Evolutionary conservation across 768 basidiomycete species (phyloP).

Genomic region (Cystobasidium onofrii): DNA sequence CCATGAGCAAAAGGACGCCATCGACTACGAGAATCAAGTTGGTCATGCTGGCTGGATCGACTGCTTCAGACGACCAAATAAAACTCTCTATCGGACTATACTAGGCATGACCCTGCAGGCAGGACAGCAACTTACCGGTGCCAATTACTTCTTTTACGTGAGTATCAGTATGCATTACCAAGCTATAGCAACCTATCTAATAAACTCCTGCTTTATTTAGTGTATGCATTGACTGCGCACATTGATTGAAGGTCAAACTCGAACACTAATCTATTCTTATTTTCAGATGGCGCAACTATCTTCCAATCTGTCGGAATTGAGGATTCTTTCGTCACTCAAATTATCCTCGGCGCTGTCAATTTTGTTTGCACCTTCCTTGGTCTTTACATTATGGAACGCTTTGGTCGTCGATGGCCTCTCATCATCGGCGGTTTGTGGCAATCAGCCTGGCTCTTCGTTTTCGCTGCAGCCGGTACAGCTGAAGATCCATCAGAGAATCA

Average conservation of each 20-base stretch:
- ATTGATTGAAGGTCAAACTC: too few species aligned
- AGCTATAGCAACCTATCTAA: neutral
- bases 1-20: constrained; percentile 54
- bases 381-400: constrained; percentile 62
- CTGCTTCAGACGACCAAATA: constrained; percentile 56
- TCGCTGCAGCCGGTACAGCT: constrained; percentile 63
- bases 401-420: constrained; percentile 57
- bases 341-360: constrained; percentile 67
- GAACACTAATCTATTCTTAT: neutral
- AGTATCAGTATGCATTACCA: neutral
- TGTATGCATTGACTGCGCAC: constrained; percentile 1
- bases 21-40: constrained; percentile 52
- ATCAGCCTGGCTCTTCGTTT: constrained; percentile 53
- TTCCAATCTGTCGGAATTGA: constrained; percentile 61
- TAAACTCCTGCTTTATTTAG: neutral
- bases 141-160: constrained; percentile 37
- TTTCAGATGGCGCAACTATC: constrained; percentile 53
- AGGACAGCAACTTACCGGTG: constrained; percentile 63
- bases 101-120: constrained; percentile 59
- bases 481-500: constrained; percentile 52
- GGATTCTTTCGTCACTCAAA: constrained; percentile 64
- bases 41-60: constrained; percentile 57
- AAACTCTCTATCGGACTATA: constrained; percentile 52
- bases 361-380: constrained; percentile 60
- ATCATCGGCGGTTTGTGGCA: constrained; percentile 51